A percentile compares a stretch with the other conserved stretches of the same genome.
Evolutionary conservation across 2,329 filamentous ascomycete species (phyloP).

Genomic region (Hyphodiscus sp.): DNA sequence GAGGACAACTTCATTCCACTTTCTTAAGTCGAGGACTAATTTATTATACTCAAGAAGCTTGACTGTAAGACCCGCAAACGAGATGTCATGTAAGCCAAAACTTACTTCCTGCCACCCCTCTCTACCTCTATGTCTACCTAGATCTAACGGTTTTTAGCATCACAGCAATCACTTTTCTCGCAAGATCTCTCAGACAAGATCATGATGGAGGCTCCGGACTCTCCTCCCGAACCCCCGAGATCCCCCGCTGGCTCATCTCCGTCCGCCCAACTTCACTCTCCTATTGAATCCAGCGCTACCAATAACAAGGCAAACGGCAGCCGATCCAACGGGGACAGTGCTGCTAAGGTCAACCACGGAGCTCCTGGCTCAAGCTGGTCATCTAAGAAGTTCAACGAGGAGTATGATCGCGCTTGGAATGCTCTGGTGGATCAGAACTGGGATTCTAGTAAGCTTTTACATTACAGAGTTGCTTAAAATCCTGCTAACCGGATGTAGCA

Average conservation of each 20-base stretch:
- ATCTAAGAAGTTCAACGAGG: constrained; percentile 50
- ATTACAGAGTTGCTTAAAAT: not conserved
- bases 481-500: constrained; percentile 24
- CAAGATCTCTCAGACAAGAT: constrained; percentile 8
- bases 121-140: not conserved
- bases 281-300: not conserved
- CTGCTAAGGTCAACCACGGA: constrained; percentile 23
- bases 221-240: constrained; percentile 15
- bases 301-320: constrained; percentile 1
- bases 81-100: constrained; percentile 20
- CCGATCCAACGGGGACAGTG: constrained; percentile 5
- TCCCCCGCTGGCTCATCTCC: not conserved
- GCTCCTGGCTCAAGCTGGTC: constrained; percentile 46
- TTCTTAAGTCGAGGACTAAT: not conserved
- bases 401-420: constrained; percentile 43
- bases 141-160: not conserved
- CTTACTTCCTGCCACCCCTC: not conserved
- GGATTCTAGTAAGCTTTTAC: constrained; percentile 35
- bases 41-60: not conserved
- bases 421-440: constrained; percentile 46
- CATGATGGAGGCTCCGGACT: constrained; percentile 26
- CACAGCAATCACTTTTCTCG: constrained; percentile 1
- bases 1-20: not conserved
- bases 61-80: constrained; percentile 4
- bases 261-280: not conserved